Evolutionary conservation across 2,329 filamentous ascomycete genomes (phyloP).

Genomic region (Ascochyta fabae): DNA sequence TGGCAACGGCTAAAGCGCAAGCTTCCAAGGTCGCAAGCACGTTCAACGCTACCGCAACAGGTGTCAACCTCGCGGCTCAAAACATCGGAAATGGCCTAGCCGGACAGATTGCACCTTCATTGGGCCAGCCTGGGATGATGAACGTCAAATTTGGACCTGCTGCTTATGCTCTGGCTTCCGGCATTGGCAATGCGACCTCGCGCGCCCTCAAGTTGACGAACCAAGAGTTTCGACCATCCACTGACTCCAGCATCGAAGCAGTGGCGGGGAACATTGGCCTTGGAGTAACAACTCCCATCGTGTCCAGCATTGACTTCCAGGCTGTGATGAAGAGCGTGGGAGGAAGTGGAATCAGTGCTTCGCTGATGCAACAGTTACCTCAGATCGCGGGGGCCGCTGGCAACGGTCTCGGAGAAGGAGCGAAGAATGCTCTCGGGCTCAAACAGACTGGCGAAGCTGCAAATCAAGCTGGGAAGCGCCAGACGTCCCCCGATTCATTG

Average conservation of each 20-base stretch:
- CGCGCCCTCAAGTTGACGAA: conserved; percentile 34
- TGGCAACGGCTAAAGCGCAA: conserved; percentile 21
- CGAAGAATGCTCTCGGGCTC: conserved; percentile 31
- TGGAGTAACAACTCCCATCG: conserved; percentile 33
- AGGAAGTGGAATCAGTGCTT: conserved; percentile 7
- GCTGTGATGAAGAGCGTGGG: conserved; percentile 22
- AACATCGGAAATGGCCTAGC: conserved; percentile 35
- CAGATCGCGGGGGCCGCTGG: conserved; percentile 37
- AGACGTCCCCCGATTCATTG: conserved; percentile 12
- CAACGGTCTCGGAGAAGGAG: conserved; percentile 36
- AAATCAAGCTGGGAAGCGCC: conserved; percentile 12
- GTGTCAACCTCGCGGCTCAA: conserved; percentile 33
- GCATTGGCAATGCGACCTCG: conserved; percentile 37
- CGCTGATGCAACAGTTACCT: conserved; percentile 28
- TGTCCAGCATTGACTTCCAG: conserved; percentile 30
- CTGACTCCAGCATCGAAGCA: conserved; percentile 24
- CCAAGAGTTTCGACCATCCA: conserved; percentile 24
- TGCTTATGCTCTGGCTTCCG: conserved; percentile 36
- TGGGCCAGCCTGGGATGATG: conserved; percentile 3
- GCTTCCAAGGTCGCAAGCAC: conserved; percentile 28
- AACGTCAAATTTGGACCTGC: conserved; percentile 24
- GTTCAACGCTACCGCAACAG: conserved; percentile 30
- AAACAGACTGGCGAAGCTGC: not conserved
- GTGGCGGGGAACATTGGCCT: conserved; percentile 39
- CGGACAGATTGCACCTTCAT: conserved; percentile 27